These are phyloP conservation scores for Penicillium sp. DNA, from an alignment of 2,329 filamentous ascomycete species.

Conservation along the genomic window DNA sequence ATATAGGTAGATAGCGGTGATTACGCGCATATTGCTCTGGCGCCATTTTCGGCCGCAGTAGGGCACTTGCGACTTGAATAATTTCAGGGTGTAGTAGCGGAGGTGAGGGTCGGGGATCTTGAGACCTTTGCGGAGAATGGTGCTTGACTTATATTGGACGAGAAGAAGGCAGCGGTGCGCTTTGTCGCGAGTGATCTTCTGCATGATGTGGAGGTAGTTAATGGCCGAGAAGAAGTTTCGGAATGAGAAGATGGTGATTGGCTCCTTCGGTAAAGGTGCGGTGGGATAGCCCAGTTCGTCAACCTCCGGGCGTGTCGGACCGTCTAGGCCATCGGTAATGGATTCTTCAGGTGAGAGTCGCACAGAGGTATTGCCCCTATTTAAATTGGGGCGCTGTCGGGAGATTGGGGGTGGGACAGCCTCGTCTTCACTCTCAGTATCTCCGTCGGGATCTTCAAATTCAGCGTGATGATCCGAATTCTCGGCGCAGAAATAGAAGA, in stretches of 20 bases:
- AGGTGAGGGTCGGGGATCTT: slow-evolving; percentile 86
- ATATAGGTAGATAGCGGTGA: slow-evolving; percentile 93
- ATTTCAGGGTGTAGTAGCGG: slow-evolving; percentile 89
- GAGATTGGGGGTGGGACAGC: slow-evolving; percentile 80
- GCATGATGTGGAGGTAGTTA: slow-evolving; percentile 92
- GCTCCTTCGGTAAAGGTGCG: slow-evolving; percentile 63
- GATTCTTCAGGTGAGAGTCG: slow-evolving; percentile 28
- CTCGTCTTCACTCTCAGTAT: slow-evolving; percentile 61
- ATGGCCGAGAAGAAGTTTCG: slow-evolving; percentile 94
- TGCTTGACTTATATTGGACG: slow-evolving; percentile 91
- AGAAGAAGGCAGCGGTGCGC: slow-evolving; percentile 90
- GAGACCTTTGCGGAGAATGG: slow-evolving; percentile 85
- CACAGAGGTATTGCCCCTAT: slow-evolving; percentile 26
- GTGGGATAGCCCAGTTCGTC: slow-evolving; percentile 84
- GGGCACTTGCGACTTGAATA: slow-evolving; percentile 98
- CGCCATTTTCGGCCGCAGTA: slow-evolving; percentile 98
- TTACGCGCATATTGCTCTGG: slow-evolving; percentile 97
- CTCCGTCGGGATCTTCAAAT: slow-evolving; percentile 33
- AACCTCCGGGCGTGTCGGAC: slow-evolving; percentile 56
- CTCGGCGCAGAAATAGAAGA: slow-evolving; percentile 84
- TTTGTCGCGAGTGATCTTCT: slow-evolving; percentile 95
- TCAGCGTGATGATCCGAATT: slow-evolving; percentile 61
- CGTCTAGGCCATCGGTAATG: slow-evolving; percentile 23
- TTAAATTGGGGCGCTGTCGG: slow-evolving; percentile 49
- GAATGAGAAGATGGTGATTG: slow-evolving; percentile 86